phyloP scores from a whole-genome alignment of 805 yeast species.

The Yamadazyma endophytica region DNA sequence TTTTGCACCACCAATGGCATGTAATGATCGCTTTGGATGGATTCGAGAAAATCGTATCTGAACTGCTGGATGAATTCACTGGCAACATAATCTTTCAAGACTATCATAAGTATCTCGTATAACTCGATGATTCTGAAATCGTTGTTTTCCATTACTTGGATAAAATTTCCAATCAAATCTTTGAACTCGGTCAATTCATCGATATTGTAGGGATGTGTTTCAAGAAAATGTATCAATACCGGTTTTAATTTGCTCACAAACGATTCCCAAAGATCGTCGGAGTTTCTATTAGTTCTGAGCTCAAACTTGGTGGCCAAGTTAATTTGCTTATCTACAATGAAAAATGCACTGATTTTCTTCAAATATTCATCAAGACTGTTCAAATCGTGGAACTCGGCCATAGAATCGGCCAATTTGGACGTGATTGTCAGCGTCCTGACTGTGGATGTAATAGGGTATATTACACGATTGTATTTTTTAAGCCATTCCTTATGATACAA shows the following conservation, averaged over 20 bases:
- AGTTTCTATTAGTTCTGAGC: conserved; percentile 56
- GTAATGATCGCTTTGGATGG: conserved; percentile 76
- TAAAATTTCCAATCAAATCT: conserved; percentile 61
- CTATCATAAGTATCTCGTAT: conserved; percentile 54
- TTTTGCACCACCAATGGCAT: conserved; percentile 78
- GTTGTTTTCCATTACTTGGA: conserved; percentile 73
- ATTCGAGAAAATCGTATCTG: conserved; percentile 52
- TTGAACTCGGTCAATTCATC: conserved; percentile 53
- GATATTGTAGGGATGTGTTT: conserved; percentile 34
- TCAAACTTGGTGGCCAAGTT: conserved; percentile 60
- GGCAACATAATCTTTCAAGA: conserved; percentile 60
- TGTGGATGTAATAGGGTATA: conserved; percentile 59
- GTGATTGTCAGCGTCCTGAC: conserved; percentile 12
- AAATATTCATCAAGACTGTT: conserved; percentile 51
- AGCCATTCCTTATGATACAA: conserved; percentile 70
- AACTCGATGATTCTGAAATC: conserved; percentile 57
- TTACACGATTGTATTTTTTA: conserved; percentile 63
- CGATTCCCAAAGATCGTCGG: conserved; percentile 74
- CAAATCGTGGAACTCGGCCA: conserved; percentile 25
- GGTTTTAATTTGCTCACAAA: conserved; percentile 57
- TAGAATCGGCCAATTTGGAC: conserved; percentile 9
- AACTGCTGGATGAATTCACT: conserved; percentile 52
- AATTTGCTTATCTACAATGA: conserved; percentile 69
- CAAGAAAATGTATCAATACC: conserved; percentile 46
- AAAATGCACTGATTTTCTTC: conserved; percentile 66